These are phyloP conservation scores for Naganishia sp. DNA, from an alignment of 1,284 basidiomycete genomes.

Conservation along the genomic window DNA sequence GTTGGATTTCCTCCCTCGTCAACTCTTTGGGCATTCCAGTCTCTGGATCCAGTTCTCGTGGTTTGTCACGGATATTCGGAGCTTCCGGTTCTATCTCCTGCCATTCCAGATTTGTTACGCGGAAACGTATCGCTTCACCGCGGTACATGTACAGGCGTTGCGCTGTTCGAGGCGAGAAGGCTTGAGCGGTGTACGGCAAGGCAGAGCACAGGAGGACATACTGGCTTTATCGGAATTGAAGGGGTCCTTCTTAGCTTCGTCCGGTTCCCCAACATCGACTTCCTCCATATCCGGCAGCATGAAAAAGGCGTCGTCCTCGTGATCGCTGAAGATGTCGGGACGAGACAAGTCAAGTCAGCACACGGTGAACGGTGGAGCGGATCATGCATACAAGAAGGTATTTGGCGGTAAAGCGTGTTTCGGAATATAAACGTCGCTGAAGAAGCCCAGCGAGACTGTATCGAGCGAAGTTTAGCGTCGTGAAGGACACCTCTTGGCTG, in stretches of 20 bases:
- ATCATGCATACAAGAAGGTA: constrained; percentile 25
- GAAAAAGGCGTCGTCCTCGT: constrained; percentile 53
- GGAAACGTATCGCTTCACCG: constrained; percentile 79
- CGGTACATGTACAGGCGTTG: constrained; percentile 84
- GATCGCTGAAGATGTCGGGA: constrained; percentile 41
- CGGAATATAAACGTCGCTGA: constrained; percentile 85
- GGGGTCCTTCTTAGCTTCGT: constrained; percentile 24
- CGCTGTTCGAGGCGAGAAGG: constrained; percentile 35
- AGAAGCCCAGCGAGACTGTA: constrained; percentile 84
- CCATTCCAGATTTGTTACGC: constrained; percentile 84
- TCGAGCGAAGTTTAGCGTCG: too few relatives aligned
- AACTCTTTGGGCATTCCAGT: constrained; percentile 49
- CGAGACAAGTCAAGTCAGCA: background rate
- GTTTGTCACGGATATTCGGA: constrained; percentile 36
- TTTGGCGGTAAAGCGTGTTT: constrained; percentile 65
- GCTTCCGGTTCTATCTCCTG: constrained; percentile 89
- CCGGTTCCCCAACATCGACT: constrained; percentile 36
- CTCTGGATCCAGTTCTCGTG: constrained; percentile 37
- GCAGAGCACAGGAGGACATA: constrained; percentile 41
- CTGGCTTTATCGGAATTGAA: constrained; percentile 37
- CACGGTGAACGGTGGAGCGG: background rate
- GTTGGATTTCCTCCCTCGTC: constrained; percentile 68
- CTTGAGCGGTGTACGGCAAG: too few relatives aligned
- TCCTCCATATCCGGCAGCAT: constrained; percentile 48
- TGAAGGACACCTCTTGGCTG: background rate